phyloP scores from a whole-genome alignment of 768 basidiomycete species.

The Xerocomellus dryophilus region DNA sequence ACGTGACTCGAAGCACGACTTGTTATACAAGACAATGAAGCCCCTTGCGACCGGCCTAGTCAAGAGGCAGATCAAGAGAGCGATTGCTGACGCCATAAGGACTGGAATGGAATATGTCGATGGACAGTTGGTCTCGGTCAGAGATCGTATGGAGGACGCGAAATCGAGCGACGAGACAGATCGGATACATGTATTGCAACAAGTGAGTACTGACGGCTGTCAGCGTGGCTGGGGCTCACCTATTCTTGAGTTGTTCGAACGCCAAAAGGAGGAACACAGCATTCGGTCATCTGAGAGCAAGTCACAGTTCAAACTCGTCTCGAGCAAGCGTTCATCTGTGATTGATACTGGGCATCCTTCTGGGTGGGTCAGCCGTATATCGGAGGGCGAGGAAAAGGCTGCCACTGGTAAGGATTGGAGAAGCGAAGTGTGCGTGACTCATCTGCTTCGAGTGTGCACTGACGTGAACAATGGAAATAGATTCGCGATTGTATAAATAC shows the following conservation, averaged over 20 bases:
- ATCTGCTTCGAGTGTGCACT: not conserved
- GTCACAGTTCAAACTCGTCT: conserved; percentile 80
- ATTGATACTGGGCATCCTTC: conserved; percentile 62
- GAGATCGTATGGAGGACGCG: conserved; percentile 73
- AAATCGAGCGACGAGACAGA: conserved; percentile 40
- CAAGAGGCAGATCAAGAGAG: conserved; percentile 66
- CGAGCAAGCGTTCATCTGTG: conserved; percentile 66
- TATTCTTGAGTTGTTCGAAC: conserved; percentile 51
- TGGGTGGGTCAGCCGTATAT: conserved; percentile 67
- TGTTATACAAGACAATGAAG: conserved; percentile 80
- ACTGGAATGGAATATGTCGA: conserved; percentile 87
- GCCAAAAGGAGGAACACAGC: conserved; percentile 48
- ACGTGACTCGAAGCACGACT: conserved; percentile 86
- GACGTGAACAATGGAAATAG: conserved; percentile 4
- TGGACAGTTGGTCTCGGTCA: conserved; percentile 82
- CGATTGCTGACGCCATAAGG: conserved; percentile 61
- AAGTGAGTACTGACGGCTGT: conserved; percentile 36
- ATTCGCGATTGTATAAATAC: conserved; percentile 11
- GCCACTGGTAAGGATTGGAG: conserved; percentile 49
- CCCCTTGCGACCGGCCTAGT: conserved; percentile 79
- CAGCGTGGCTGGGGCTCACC: not conserved
- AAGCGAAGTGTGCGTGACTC: conserved; percentile 43
- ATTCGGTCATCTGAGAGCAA: conserved; percentile 39
- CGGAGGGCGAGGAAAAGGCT: conserved; percentile 42
- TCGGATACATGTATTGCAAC: conserved; percentile 55